Evolutionary conservation across 495 filamentous ascomycete genomes (phyloP).

Genomic region (Trichocladium antarcticum): DNA sequence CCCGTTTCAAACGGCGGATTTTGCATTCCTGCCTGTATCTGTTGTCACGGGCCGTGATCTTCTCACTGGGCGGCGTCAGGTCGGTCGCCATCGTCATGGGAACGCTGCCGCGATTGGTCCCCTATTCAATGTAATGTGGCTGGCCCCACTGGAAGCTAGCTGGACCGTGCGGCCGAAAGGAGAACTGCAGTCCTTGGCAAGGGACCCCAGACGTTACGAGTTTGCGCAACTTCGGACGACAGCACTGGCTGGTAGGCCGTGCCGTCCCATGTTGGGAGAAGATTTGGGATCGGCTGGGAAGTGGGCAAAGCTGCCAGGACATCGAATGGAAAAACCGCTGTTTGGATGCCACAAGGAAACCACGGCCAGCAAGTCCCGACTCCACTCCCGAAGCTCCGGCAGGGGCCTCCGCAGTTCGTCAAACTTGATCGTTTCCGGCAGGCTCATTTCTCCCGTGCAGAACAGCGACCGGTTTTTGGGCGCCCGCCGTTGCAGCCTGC

Average conservation of each 20-base stretch:
- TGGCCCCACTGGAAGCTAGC: no score
- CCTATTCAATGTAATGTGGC: no score
- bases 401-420: background rate
- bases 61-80: conserved; percentile 2
- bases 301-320: no score
- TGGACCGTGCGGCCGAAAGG: conserved; percentile 21
- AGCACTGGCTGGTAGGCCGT: no score
- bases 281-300: no score
- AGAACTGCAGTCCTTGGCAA: conserved; percentile 3
- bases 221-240: background rate
- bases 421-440: background rate
- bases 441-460: background rate
- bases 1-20: background rate
- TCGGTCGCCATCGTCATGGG: background rate
- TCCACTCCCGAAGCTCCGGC: background rate
- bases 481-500: background rate
- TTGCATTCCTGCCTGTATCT: no score
- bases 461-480: no score
- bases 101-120: background rate
- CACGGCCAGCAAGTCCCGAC: background rate
- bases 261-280: background rate
- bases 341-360: no score
- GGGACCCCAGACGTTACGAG: background rate
- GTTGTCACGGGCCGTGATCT: background rate
- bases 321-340: no score